Evolutionary conservation across 2,329 filamentous ascomycete species (phyloP).

Genomic region (Diaporthe eres): DNA sequence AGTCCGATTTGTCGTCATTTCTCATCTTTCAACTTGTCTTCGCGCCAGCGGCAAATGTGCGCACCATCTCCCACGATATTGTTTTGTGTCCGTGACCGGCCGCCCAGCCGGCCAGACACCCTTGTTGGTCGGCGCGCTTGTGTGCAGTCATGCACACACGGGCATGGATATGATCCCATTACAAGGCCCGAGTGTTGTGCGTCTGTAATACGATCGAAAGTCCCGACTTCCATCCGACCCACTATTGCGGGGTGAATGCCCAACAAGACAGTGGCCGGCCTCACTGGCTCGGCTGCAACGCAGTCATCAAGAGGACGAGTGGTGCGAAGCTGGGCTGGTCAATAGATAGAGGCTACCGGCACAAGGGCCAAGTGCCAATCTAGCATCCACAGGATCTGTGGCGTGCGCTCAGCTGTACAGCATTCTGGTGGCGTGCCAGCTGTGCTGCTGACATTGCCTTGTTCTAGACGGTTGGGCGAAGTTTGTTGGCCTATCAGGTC

Average conservation of each 20-base stretch:
- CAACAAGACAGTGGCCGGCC: not conserved
- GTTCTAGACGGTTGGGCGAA: not conserved
- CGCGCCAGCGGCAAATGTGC: not conserved
- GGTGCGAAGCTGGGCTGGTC: not conserved
- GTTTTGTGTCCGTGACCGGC: not conserved
- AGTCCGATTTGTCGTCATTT: constrained; percentile 13
- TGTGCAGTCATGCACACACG: constrained; percentile 7
- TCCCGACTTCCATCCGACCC: not conserved
- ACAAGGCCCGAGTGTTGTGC: constrained; percentile 13
- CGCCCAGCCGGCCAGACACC: not conserved
- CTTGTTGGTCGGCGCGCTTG: constrained; percentile 11
- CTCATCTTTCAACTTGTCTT: not conserved
- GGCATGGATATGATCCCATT: not conserved
- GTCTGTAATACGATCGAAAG: constrained; percentile 8
- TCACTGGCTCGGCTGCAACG: not conserved
- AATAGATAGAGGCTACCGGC: not conserved
- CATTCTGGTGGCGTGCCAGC: not conserved
- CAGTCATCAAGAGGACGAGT: not conserved
- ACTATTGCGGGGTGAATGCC: not conserved
- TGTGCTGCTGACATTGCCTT: constrained; percentile 10
- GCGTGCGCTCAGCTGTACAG: constrained; percentile 2
- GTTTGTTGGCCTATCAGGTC: not conserved
- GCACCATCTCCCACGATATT: not conserved
- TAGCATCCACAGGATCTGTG: constrained; percentile 10
- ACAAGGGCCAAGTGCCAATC: not conserved